Evolutionary conservation across 805 yeast species (phyloP), one percentile per base, ranked within the genome.

Genomic region (Metschnikowia corniflorae): DNA sequence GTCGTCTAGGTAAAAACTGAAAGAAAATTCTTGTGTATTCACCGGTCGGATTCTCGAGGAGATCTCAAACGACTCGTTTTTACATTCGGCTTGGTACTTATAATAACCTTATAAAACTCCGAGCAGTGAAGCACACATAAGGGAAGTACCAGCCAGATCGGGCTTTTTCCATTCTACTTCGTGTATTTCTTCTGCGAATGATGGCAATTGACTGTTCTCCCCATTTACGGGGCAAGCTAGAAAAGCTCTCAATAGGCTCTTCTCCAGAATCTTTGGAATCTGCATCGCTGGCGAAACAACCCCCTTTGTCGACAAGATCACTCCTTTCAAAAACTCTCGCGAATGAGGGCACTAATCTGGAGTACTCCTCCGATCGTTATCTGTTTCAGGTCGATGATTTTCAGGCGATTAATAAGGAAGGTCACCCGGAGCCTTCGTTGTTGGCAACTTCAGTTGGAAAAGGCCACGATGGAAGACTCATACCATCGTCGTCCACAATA

Each of bases 361-460:
- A 33, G 26, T 43, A 32, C 18, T 26, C 4, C 16, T 35, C 24
- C 25, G 29, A 24, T 21, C n/a, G n/a, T n/a, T n/a, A n/a, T n/a
- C 24, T 21, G 12, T 10, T 10, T 21, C 24, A n/a, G 9, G 24
- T n/a, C n/a, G 24, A 21, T 10, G 24, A 21, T 10, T 10, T 5
- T n/a, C n/a, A n/a, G 24, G n/a, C 9, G 24, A 10, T n/a, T 26
- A 25, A 42, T 38, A 37, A 55, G 6, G 59, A 57, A 30, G 71
- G 63, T 16, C 73, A 68, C 40, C 73, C 73, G 4, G 73, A 68
- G 35, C 73, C 73, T 1, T 62, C 61, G 38, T 49, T 68, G 18
- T 49, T 67, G 24, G 72, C 73, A 1, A 62, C 66, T 8, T 63
- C 71, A 0, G 72, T 65, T 4, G 72, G 71, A 3, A 60, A 61